Conservation (phyloP, 805 yeast genomes). For the Ogataea kodamae region DNA sequence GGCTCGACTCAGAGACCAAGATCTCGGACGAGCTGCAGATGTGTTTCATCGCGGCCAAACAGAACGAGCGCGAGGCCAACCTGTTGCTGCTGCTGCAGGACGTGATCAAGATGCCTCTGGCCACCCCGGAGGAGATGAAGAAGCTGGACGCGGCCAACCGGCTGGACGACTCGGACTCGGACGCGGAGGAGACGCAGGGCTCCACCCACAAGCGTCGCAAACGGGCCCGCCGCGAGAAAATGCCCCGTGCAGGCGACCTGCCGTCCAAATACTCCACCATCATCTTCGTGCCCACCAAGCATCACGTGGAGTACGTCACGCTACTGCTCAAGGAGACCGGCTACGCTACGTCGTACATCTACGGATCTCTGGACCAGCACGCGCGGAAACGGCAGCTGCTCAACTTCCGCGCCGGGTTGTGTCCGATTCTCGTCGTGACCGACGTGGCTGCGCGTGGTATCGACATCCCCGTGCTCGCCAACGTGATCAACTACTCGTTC, state of each 20-base stretch:
- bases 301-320: slow-evolving; percentile 91
- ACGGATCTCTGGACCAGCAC: slow-evolving; percentile 91
- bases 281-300: slow-evolving; percentile 93
- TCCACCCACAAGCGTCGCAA: slow-evolving; percentile 32
- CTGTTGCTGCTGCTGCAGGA: slow-evolving; percentile 74
- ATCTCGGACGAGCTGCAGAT: slow-evolving; percentile 87
- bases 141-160: slow-evolving; percentile 48
- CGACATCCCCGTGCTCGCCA: slow-evolving; percentile 94
- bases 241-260: slow-evolving; percentile 77
- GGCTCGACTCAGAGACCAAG: slow-evolving; percentile 90
- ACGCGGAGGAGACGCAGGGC: slow-evolving; percentile 39
- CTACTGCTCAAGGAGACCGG: slow-evolving; percentile 70
- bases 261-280: slow-evolving; percentile 88
- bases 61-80: slow-evolving; percentile 86
- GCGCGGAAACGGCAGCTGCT: slow-evolving; percentile 88
- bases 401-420: slow-evolving; percentile 79
- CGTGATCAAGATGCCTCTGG: slow-evolving; percentile 78
- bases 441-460: slow-evolving; percentile 99
- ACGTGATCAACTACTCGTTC: slow-evolving; percentile 85
- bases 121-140: slow-evolving; percentile 63
- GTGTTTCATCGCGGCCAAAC: slow-evolving; percentile 79
- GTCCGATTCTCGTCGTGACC: slow-evolving; percentile 89
- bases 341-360: slow-evolving; percentile 80
- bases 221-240: slow-evolving; percentile 47
- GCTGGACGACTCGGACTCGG: slow-evolving; percentile 52